A percentile compares a stretch with the other conserved stretches of the same genome.
Evolutionary conservation across 2,329 filamentous ascomycete genomes (phyloP).

Genomic region (Cercospora brassicicola): DNA sequence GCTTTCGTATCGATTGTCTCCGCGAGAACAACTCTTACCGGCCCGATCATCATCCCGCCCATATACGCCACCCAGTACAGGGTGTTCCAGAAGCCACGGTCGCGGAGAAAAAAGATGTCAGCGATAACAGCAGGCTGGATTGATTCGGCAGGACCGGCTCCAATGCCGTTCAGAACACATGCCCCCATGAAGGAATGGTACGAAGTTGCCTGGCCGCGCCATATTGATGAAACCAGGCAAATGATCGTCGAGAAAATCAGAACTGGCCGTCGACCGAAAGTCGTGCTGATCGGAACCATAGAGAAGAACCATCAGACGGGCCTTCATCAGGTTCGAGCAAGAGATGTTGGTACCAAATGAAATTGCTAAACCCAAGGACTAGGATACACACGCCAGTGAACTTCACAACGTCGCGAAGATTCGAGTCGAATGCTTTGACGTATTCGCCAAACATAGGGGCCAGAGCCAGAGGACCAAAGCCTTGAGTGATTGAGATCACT

Average conservation of each 20-base stretch:
- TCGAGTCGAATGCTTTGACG: conserved; percentile 55
- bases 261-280: conserved; percentile 57
- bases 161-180: conserved; percentile 63
- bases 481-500: conserved; percentile 54
- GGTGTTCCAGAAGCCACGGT: conserved; percentile 63
- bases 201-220: conserved; percentile 58
- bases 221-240: conserved; percentile 56
- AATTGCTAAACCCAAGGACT: conserved; percentile 61
- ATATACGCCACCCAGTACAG: conserved; percentile 64
- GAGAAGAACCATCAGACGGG: background rate
- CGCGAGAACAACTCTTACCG: conserved; percentile 8
- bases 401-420: conserved; percentile 48
- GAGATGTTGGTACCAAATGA: conserved; percentile 53
- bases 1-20: no score
- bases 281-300: conserved; percentile 58
- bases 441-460: conserved; percentile 62
- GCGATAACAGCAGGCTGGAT: conserved; percentile 64
- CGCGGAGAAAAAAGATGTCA: conserved; percentile 62
- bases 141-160: conserved; percentile 63
- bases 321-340: no score
- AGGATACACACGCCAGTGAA: conserved; percentile 60
- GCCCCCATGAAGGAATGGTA: conserved; percentile 64
- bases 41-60: conserved; percentile 60
- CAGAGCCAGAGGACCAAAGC: conserved; percentile 56
- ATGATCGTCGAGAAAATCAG: conserved; percentile 55